These are phyloP conservation scores for Paramecium sexaurelia DNA, from an alignment of 73 alveolate genomes.

Conservation along the genomic window DNA sequence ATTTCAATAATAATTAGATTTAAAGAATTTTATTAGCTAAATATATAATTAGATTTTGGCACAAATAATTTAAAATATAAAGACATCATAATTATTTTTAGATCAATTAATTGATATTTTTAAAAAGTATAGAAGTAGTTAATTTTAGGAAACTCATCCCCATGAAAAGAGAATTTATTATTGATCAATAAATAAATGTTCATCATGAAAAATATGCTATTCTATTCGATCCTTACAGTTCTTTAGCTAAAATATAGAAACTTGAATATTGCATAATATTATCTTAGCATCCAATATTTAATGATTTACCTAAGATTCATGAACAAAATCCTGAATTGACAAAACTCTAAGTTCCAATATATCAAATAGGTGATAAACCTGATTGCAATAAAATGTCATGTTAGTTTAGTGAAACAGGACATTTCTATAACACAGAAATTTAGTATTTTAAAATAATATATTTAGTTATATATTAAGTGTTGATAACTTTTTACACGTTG, in stretches of 20 bases:
- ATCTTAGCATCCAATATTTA: not conserved
- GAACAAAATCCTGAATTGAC: not conserved
- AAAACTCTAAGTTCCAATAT: not conserved
- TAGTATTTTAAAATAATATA: not conserved
- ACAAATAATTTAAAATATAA: not conserved
- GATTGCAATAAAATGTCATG: not conserved
- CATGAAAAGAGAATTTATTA: not conserved
- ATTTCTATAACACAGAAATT: not conserved
- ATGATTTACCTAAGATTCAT: not conserved
- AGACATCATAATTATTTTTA: not conserved
- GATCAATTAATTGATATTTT: not conserved
- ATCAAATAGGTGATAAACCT: not conserved
- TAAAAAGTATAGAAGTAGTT: not conserved
- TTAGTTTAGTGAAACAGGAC: slow-evolving; percentile 43
- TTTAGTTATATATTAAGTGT: not conserved
- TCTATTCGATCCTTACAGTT: not conserved
- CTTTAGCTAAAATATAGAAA: not conserved
- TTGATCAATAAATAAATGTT: not conserved
- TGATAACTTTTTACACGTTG: slow-evolving; percentile 14
- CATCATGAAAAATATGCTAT: not conserved
- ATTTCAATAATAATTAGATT: not conserved
- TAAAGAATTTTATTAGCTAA: not conserved
- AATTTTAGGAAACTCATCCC: not conserved
- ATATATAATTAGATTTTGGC: not conserved
- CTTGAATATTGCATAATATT: not conserved